A percentile compares a stretch with the other conserved stretches of the same genome.
Conservation (phyloP, 306 rosid species). For the Spatholobus suberectus region DNA sequence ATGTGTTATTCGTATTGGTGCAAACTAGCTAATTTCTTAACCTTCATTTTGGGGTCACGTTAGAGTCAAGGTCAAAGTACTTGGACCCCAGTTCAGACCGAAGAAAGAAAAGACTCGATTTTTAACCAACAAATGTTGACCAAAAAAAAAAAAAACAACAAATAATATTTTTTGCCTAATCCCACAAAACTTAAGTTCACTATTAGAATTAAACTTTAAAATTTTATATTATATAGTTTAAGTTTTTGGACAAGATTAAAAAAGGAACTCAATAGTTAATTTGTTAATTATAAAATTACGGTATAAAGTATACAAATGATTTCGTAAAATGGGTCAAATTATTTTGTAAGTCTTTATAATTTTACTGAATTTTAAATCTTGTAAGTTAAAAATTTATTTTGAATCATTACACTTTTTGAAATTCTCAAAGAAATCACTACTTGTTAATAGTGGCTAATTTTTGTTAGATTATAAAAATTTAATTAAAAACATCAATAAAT, state of each 20-base stretch:
- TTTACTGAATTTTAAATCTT: not conserved
- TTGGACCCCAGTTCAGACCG: not conserved
- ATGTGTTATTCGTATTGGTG: too few relatives aligned
- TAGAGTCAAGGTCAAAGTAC: not conserved
- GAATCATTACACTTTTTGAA: not conserved
- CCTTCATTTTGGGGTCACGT: not conserved
- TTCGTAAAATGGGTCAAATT: not conserved
- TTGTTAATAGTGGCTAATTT: not conserved
- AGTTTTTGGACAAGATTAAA: not conserved
- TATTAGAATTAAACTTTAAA: not conserved
- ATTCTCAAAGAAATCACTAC: not conserved
- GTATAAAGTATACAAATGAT: not conserved
- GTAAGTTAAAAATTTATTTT: not conserved
- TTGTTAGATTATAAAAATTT: not conserved
- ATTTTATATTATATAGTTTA: not conserved
- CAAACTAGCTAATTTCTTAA: too few relatives aligned
- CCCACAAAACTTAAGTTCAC: not conserved
- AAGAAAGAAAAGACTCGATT: not conserved
- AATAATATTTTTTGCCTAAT: not conserved
- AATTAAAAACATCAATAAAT: too few relatives aligned
- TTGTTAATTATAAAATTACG: not conserved
- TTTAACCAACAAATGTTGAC: not conserved
- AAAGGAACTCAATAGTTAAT: not conserved
- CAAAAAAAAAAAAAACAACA: too few relatives aligned
- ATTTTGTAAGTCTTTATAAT: not conserved